Base-by-base conservation (phyloP, 164 flowering plant species). In the Liriodendron chinense region DNA sequence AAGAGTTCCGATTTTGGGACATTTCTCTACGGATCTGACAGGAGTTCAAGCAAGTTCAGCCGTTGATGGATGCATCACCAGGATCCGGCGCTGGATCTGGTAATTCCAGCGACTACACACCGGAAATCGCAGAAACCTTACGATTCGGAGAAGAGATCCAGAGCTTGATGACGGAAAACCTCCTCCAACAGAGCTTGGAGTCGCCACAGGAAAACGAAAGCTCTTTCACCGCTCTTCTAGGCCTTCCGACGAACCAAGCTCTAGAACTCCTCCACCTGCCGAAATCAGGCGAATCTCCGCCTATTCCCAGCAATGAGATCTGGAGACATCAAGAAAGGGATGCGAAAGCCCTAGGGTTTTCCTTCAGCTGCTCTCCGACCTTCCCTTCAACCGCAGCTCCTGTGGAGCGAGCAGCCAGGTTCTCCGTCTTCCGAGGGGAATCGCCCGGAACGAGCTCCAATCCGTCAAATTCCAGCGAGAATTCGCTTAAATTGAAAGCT, bases 201-300 rank as follows among this genome's bases (percentile, higher is more conserved):
- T 14, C 70, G 47, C 49, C 71, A 48, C 75, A 85, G 53, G 93
- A 82, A 71, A 81, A 73, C 25, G 91, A 83, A 43, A 86, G 78
- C 78, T 89, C 96, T 22, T 93, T 93, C 89, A 90, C 94, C 2
- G 98, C 98, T 56, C 87, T 93, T 9, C 91, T 93, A 64, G 95
- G 83, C 57, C 88, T 93, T 10, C 91, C 93, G 47, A 63, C 92
- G 53, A 83, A 81, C 21, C 92, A 87, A 75, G 98, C 96, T 23
- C 53, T 89, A 78, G 90, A 92, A 82, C 92, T 93, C 20, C 81
- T 92, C 0, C 91, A 91, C 83, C 75, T 79, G 65, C 78, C 84
- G 7, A 84, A 74, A 9, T 71, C 85, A 3, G 71, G 22, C 9
- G 34, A 70, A 48, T 47, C 77, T 50, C 78, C 80, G 73, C 73